Evolutionary conservation across 148 eudicot species (phyloP).

Genomic region (Euryodendron excelsum): DNA sequence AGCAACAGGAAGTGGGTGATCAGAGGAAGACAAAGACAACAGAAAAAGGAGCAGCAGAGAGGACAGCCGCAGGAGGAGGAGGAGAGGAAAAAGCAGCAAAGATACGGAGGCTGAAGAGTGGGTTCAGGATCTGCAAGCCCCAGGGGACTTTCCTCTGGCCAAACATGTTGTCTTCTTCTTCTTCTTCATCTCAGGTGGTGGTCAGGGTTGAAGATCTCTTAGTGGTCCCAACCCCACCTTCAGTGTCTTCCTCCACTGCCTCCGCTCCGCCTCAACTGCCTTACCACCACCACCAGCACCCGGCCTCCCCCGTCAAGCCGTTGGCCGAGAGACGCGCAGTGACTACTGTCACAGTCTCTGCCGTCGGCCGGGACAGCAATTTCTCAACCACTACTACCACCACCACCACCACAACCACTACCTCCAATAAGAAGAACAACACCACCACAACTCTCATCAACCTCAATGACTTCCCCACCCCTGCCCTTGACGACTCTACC

Average conservation of each 20-base stretch:
- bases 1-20: slow-evolving; percentile 20
- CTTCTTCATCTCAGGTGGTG: slow-evolving; percentile 30
- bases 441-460: slow-evolving; percentile 23
- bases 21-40: background rate
- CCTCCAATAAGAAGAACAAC: slow-evolving; percentile 10
- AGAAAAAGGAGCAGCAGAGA: slow-evolving; percentile 12
- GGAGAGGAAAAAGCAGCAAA: slow-evolving; percentile 51
- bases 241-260: slow-evolving; percentile 57
- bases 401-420: slow-evolving; percentile 15
- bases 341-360: slow-evolving; percentile 26
- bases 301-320: slow-evolving; percentile 42
- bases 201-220: slow-evolving; percentile 52
- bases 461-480: slow-evolving; percentile 31
- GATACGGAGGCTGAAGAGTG: slow-evolving; percentile 71
- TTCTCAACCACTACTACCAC: slow-evolving; percentile 20
- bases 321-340: slow-evolving; percentile 50
- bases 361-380: slow-evolving; percentile 4
- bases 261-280: slow-evolving; percentile 28
- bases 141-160: slow-evolving; percentile 88
- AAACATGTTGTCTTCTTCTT: slow-evolving; percentile 34
- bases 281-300: slow-evolving; percentile 25
- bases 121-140: slow-evolving; percentile 89
- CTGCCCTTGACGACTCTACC: background rate
- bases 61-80: slow-evolving; percentile 20
- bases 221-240: slow-evolving; percentile 62